A percentile compares a stretch with the other conserved stretches of the same genome.
These are phyloP conservation scores for Sisymbrium altissimum DNA, from an alignment of 345 rosid genomes.

Conservation along the genomic window DNA sequence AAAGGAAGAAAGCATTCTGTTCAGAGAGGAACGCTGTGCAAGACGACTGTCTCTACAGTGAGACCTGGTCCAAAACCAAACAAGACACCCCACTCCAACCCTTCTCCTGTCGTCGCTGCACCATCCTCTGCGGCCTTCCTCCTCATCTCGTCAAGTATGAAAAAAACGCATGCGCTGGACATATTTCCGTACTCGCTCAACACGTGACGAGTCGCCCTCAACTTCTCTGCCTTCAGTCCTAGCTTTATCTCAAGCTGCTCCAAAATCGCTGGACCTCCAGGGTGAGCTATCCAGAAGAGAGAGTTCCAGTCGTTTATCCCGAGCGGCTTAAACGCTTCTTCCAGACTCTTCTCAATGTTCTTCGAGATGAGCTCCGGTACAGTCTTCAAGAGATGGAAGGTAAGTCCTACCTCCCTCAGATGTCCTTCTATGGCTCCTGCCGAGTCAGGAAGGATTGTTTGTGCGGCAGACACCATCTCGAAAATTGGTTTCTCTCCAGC, in stretches of 20 bases:
- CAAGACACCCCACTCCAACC: conserved; percentile 81
- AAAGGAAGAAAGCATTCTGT: neutral
- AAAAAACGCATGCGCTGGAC: conserved; percentile 74
- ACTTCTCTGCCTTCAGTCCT: conserved; percentile 47
- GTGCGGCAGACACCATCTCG: neutral
- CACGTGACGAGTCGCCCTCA: conserved; percentile 53
- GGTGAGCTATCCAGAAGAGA: conserved; percentile 74
- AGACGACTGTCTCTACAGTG: conserved; percentile 71
- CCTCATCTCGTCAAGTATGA: conserved; percentile 74
- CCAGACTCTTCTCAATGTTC: conserved; percentile 23
- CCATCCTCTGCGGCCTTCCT: conserved; percentile 51
- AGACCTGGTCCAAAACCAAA: conserved; percentile 88
- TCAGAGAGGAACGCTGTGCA: conserved; percentile 53
- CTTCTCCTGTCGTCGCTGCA: conserved; percentile 64
- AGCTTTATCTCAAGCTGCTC: conserved; percentile 55
- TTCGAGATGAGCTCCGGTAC: neutral
- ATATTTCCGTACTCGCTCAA: conserved; percentile 70
- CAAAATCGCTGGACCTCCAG: conserved; percentile 69
- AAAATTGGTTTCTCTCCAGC: neutral
- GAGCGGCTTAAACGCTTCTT: conserved; percentile 58
- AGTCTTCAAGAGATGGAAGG: neutral
- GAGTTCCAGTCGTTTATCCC: conserved; percentile 80
- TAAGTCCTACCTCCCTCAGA: neutral
- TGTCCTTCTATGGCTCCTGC: neutral
- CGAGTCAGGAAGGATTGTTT: neutral